phyloP scores from a whole-genome alignment of 1,284 basidiomycete genomes.

The Abortiporus biennis region DNA sequence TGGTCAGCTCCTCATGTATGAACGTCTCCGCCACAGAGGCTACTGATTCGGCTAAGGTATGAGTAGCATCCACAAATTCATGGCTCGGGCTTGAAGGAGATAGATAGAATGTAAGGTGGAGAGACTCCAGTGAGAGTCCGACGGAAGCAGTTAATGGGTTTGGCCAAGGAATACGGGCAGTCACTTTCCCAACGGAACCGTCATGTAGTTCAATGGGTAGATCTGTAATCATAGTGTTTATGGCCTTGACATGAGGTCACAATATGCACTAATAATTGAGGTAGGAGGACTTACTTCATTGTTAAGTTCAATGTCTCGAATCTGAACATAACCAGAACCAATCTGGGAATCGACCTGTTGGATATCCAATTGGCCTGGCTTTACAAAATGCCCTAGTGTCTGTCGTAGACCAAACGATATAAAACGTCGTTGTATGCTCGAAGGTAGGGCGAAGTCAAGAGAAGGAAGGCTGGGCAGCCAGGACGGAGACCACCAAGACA shows the following conservation, averaged over 20 bases:
- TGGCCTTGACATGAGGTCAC: slow-evolving; percentile 47
- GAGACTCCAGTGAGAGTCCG: slow-evolving; percentile 58
- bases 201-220: slow-evolving; percentile 66
- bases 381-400: slow-evolving; percentile 80
- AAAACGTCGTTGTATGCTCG: slow-evolving; percentile 83
- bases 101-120: slow-evolving; percentile 57
- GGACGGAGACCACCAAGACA: slow-evolving; percentile 34
- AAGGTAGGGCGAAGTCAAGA: slow-evolving; percentile 69
- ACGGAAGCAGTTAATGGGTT: slow-evolving; percentile 69
- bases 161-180: slow-evolving; percentile 72
- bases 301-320: slow-evolving; percentile 80
- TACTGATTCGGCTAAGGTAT: slow-evolving; percentile 73
- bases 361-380: slow-evolving; percentile 83
- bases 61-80: too few species aligned
- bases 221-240: slow-evolving; percentile 67
- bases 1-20: slow-evolving; percentile 73
- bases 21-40: slow-evolving; percentile 80
- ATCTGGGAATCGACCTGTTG: slow-evolving; percentile 90
- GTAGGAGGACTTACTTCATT: slow-evolving; percentile 48
- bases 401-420: slow-evolving; percentile 85
- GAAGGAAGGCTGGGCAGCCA: slow-evolving; percentile 59
- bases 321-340: slow-evolving; percentile 81
- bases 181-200: slow-evolving; percentile 70
- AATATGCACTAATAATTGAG: not conserved
- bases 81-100: slow-evolving; percentile 30